Evolutionary conservation across 257 asterid genomes (phyloP).

Genomic region (Nicotiana tomentosiformis): DNA sequence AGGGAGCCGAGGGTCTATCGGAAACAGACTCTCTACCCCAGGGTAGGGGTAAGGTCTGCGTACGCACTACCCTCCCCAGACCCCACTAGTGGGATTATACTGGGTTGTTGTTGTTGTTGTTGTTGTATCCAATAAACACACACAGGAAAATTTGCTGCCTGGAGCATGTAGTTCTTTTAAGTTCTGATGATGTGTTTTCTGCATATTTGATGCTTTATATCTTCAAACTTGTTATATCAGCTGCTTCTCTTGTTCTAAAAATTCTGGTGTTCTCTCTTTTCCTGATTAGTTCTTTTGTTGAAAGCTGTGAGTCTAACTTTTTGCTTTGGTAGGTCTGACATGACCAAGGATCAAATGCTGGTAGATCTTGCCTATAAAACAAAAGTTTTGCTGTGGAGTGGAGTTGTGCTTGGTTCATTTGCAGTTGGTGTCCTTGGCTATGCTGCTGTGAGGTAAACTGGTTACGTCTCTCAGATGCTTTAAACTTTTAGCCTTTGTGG

Average conservation of each 20-base stretch:
- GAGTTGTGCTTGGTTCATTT: conserved; percentile 60
- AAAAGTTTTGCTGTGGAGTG: conserved; percentile 63
- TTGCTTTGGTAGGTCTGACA: conserved; percentile 50
- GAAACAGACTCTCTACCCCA: too few relatives aligned
- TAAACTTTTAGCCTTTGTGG: background rate
- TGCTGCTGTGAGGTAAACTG: conserved; percentile 65
- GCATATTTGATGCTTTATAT: conserved; percentile 7
- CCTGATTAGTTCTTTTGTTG: conserved; percentile 1
- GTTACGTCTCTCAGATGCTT: background rate
- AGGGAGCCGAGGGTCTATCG: too few relatives aligned
- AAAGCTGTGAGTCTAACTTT: conserved; percentile 13
- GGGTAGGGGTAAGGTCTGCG: too few relatives aligned
- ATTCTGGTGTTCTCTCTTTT: background rate
- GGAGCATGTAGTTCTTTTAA: background rate
- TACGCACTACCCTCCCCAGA: too few relatives aligned
- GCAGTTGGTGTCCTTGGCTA: conserved; percentile 74
- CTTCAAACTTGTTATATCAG: background rate
- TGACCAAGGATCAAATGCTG: conserved; percentile 69
- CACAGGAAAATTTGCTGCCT: background rate
- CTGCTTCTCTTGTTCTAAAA: background rate
- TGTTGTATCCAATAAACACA: background rate
- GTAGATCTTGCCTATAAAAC: conserved; percentile 64
- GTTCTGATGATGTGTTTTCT: background rate
- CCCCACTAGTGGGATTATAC: too few relatives aligned
- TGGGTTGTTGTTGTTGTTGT: too few relatives aligned